Percentiles rank a stretch among this genome's conserved stretches.
Evolutionary conservation across 1,284 basidiomycete species (phyloP).

Genomic region (Golubevia sp.): DNA sequence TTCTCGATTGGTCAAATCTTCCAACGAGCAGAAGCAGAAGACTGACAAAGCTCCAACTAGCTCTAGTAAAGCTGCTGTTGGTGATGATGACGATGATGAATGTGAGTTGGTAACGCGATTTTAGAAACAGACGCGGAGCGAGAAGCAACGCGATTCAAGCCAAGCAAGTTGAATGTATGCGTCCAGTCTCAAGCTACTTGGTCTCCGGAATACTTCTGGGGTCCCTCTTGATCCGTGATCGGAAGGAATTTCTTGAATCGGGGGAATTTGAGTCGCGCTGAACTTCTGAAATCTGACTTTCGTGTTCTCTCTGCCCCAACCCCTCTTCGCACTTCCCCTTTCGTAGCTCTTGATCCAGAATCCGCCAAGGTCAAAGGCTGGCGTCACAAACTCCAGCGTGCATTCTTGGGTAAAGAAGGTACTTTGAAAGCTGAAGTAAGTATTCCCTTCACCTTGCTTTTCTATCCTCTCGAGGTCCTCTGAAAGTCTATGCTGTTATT

Average conservation of each 20-base stretch:
- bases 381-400: conserved; percentile 87
- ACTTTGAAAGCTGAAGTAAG: conserved; percentile 56
- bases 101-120: too few species aligned
- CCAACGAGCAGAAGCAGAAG: conserved; percentile 67
- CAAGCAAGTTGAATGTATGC: conserved; percentile 3
- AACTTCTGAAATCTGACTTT: too few species aligned
- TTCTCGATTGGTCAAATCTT: too few species aligned
- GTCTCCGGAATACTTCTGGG: conserved; percentile 14
- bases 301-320: too few species aligned
- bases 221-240: too few species aligned
- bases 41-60: conserved; percentile 63
- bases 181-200: conserved; percentile 7
- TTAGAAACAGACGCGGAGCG: too few species aligned
- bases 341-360: conserved; percentile 12
- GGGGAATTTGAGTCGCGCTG: too few species aligned
- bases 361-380: conserved; percentile 71
- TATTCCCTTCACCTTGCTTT: too few species aligned
- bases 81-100: conserved; percentile 67
- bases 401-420: conserved; percentile 72
- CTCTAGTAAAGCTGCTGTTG: conserved; percentile 25
- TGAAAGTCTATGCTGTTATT: background rate
- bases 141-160: background rate
- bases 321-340: conserved; percentile 7
- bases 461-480: conserved; percentile 18
- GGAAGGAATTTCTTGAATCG: too few species aligned